Conservation (phyloP, 345 rosid species). For the Boechera retrofracta region DNA sequence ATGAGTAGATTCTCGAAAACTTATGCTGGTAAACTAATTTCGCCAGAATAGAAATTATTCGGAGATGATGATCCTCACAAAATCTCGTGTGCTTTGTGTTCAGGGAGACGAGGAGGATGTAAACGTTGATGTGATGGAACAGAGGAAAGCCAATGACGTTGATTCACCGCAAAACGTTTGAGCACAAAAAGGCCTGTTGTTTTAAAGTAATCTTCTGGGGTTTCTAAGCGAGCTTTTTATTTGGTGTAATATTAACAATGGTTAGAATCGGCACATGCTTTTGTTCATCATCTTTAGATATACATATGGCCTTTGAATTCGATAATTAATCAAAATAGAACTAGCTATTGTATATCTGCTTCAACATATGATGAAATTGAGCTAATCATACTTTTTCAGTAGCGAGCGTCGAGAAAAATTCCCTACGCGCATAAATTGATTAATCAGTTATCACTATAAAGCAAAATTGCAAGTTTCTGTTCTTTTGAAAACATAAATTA, state of each 20-base stretch:
- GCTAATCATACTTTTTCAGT: neutral
- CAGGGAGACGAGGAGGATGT: slow-evolving; percentile 53
- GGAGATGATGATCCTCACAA: neutral
- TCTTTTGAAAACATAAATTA: slow-evolving; percentile 15
- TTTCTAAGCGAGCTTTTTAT: slow-evolving; percentile 16
- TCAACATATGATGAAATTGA: no score
- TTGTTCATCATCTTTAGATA: slow-evolving; percentile 11
- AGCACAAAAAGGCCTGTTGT: neutral
- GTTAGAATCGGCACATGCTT: slow-evolving; percentile 20
- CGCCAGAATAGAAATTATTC: no score
- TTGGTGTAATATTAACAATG: slow-evolving; percentile 9
- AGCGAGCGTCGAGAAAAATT: neutral
- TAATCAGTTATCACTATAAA: neutral
- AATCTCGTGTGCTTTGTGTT: neutral
- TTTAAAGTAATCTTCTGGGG: neutral
- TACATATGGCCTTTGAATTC: neutral
- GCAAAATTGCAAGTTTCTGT: slow-evolving; percentile 18
- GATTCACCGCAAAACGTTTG: slow-evolving; percentile 16
- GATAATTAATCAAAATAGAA: no score
- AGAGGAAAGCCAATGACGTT: slow-evolving; percentile 33
- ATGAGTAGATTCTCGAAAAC: slow-evolving; percentile 4
- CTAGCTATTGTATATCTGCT: no score
- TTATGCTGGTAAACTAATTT: neutral
- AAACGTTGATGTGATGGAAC: slow-evolving; percentile 41
- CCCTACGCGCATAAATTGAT: neutral